Conservation (phyloP, 1,284 basidiomycete species). For the Coriolopsis trogii region DNA sequence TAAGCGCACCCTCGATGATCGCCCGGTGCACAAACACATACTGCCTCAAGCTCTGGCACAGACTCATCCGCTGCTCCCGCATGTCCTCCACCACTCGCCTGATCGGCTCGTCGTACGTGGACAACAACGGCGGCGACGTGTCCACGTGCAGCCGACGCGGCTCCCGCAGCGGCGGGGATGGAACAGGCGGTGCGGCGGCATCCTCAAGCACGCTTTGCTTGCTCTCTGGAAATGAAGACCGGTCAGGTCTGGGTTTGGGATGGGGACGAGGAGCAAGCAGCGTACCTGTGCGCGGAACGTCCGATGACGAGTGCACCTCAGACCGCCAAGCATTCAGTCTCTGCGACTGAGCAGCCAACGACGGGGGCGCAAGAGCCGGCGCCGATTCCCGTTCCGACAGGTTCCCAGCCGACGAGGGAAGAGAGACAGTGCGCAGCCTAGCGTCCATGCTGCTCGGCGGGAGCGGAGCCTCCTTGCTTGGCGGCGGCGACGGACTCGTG, state of each 20-base stretch:
- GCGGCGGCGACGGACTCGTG: constrained; percentile 20
- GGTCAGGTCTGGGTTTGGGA: not conserved
- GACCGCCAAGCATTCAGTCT: constrained; percentile 34
- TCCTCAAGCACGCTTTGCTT: not conserved
- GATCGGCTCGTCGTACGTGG: constrained; percentile 72
- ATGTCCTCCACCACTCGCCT: constrained; percentile 83
- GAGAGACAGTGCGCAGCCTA: constrained; percentile 4
- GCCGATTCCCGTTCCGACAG: not conserved
- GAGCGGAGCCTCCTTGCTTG: constrained; percentile 9
- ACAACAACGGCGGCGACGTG: constrained; percentile 59
- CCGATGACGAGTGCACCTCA: constrained; percentile 27
- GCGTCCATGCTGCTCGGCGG: not conserved
- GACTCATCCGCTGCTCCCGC: constrained; percentile 89
- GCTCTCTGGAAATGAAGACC: not conserved
- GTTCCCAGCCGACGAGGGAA: constrained; percentile 8
- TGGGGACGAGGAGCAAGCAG: not conserved
- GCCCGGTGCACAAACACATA: constrained; percentile 90
- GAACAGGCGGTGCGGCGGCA: not conserved
- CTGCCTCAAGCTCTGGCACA: constrained; percentile 88
- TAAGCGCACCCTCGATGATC: constrained; percentile 79
- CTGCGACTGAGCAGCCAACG: constrained; percentile 17
- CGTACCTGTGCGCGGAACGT: not conserved
- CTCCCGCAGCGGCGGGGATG: constrained; percentile 25
- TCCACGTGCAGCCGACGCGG: constrained; percentile 60
- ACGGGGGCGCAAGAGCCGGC: constrained; percentile 7